These are phyloP conservation scores for Paramecium caudatum DNA, from an alignment of 73 alveolate genomes.

Conservation along the genomic window DNA sequence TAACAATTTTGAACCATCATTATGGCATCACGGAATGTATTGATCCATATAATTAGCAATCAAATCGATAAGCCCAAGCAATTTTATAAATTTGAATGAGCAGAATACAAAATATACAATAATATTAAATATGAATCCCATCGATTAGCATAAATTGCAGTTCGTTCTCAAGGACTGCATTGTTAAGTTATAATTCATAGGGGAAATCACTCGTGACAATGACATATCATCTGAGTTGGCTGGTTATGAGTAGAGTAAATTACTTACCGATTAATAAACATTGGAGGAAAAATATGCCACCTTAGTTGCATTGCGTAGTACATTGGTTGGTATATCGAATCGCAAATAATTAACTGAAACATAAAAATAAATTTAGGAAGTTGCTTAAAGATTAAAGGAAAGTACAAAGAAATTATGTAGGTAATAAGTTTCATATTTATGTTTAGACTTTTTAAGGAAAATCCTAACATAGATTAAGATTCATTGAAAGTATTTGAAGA, in stretches of 20 bases:
- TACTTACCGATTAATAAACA: slow-evolving; percentile 61
- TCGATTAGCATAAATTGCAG: slow-evolving; percentile 71
- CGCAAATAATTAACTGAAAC: slow-evolving; percentile 57
- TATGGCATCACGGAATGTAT: slow-evolving; percentile 74
- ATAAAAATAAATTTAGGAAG: slow-evolving; percentile 62
- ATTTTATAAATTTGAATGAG: slow-evolving; percentile 60
- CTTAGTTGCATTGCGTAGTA: slow-evolving; percentile 51
- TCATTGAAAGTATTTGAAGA: slow-evolving; percentile 69
- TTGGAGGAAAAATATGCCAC: slow-evolving; percentile 71
- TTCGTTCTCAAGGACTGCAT: slow-evolving; percentile 63
- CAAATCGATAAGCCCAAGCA: slow-evolving; percentile 48
- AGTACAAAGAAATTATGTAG: slow-evolving; percentile 78
- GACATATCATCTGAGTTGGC: slow-evolving; percentile 76
- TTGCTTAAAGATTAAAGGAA: slow-evolving; percentile 72
- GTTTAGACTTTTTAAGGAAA: not conserved
- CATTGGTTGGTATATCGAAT: slow-evolving; percentile 73
- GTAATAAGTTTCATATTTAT: slow-evolving; percentile 22
- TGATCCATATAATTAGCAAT: not conserved
- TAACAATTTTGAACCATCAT: slow-evolving; percentile 72
- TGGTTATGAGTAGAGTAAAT: slow-evolving; percentile 72
- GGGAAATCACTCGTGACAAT: slow-evolving; percentile 65
- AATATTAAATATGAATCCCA: slow-evolving; percentile 70
- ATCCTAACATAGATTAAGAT: slow-evolving; percentile 72
- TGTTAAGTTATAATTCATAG: slow-evolving; percentile 61
- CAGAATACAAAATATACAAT: not conserved